These are phyloP conservation scores for Ophiostoma populinum DNA, from an alignment of 2,329 filamentous ascomycete species.

Conservation along the genomic window DNA sequence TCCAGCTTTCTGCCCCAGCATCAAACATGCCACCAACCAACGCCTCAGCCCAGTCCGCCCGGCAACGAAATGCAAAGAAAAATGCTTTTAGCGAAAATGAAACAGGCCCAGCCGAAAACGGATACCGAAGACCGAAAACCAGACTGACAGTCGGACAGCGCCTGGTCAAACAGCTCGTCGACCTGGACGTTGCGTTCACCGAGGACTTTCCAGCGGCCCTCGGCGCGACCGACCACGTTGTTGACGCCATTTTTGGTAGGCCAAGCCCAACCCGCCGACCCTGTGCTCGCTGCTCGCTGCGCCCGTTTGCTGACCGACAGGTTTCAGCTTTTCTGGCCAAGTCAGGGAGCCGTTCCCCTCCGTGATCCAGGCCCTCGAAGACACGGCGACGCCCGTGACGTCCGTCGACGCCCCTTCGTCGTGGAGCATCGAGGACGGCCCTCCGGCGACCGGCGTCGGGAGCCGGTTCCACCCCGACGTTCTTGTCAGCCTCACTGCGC, in stretches of 20 bases:
- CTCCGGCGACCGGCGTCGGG: conserved; percentile 59
- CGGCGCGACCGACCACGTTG: conserved; percentile 54
- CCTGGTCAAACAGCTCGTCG: conserved; percentile 66
- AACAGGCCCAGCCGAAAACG: no score
- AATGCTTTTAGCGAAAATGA: no score
- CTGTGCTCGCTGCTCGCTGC: neutral
- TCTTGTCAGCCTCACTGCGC: conserved; percentile 78
- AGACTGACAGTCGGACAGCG: no score
- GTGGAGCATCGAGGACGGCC: conserved; percentile 83
- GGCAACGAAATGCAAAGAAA: no score
- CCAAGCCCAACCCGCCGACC: neutral
- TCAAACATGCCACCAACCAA: no score
- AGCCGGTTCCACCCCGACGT: conserved; percentile 64
- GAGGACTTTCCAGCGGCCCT: conserved; percentile 59
- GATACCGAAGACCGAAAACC: no score
- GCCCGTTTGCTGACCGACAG: conserved; percentile 20
- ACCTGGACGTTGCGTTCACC: conserved; percentile 68
- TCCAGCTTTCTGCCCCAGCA: no score
- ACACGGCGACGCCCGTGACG: conserved; percentile 59
- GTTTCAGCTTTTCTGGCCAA: conserved; percentile 83
- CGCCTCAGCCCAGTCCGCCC: no score
- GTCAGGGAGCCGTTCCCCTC: conserved; percentile 81
- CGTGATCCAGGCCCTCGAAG: conserved; percentile 62
- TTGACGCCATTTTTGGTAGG: conserved; percentile 83
- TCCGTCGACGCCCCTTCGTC: conserved; percentile 87